Percentiles rank a stretch among this genome's conserved stretches.
Conservation (phyloP, 352 stramenopile genomes). For the Pythium rishiriense region DNA sequence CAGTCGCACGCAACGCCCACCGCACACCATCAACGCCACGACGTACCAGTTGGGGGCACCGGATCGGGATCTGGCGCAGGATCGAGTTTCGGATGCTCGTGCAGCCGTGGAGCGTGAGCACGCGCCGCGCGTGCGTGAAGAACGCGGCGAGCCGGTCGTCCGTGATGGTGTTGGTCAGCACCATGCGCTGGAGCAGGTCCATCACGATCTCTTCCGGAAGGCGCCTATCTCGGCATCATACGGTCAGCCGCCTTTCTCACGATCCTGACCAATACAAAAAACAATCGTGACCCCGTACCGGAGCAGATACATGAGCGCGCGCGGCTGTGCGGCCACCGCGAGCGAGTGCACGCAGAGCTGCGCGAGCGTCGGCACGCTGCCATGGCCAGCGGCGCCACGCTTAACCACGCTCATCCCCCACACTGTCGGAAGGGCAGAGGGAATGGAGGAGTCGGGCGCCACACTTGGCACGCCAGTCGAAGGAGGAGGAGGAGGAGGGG, state of each 20-base stretch:
- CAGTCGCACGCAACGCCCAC: not conserved
- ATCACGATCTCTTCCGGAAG: slow-evolving; percentile 83
- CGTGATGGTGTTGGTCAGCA: slow-evolving; percentile 69
- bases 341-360: slow-evolving; percentile 66
- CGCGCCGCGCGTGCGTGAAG: slow-evolving; percentile 73
- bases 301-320: slow-evolving; percentile 54
- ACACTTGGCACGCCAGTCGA: too few relatives aligned
- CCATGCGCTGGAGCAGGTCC: slow-evolving; percentile 71
- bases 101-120: slow-evolving; percentile 74
- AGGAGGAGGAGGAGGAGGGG: too few relatives aligned
- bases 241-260: not conserved
- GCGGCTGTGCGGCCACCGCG: slow-evolving; percentile 50
- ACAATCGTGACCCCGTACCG: slow-evolving; percentile 39
- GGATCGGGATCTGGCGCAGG: slow-evolving; percentile 82
- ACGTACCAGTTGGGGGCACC: slow-evolving; percentile 75
- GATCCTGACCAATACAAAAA: not conserved
- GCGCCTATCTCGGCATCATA: too few relatives aligned
- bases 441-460: too few relatives aligned
- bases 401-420: too few relatives aligned
- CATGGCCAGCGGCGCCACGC: not conserved
- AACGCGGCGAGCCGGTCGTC: slow-evolving; percentile 83
- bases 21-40: too few relatives aligned
- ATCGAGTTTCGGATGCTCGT: slow-evolving; percentile 85
- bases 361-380: slow-evolving; percentile 46
- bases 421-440: too few relatives aligned